phyloP scores from a whole-genome alignment of 257 asterid species.

The Nemophila menziesii region DNA sequence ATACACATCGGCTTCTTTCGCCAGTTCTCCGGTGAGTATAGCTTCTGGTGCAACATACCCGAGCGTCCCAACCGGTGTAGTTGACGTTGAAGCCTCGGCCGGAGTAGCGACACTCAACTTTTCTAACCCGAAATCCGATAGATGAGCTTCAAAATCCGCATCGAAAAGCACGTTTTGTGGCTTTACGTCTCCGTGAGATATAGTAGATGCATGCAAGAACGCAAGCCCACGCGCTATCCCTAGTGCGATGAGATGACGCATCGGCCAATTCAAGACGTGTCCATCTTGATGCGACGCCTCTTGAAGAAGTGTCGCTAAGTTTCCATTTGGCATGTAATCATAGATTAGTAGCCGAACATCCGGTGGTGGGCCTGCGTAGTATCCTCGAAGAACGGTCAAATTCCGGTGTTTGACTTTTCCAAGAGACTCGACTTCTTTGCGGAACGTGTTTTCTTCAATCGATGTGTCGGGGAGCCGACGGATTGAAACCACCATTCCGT shows the following conservation, averaged over 20 bases:
- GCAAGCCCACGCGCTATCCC: constrained; percentile 85
- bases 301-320: constrained; percentile 59
- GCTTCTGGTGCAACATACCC: constrained; percentile 74
- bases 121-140: constrained; percentile 64
- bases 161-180: constrained; percentile 78
- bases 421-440: constrained; percentile 69
- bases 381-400: constrained; percentile 78
- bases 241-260: constrained; percentile 77
- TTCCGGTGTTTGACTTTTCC: constrained; percentile 74
- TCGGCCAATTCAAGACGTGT: constrained; percentile 83
- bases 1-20: constrained; percentile 54
- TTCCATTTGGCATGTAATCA: constrained; percentile 89
- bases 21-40: constrained; percentile 36
- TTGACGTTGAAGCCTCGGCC: constrained; percentile 51
- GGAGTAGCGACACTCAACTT: constrained; percentile 37
- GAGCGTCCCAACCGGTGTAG: constrained; percentile 43
- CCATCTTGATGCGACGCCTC: constrained; percentile 89
- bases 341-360: constrained; percentile 55
- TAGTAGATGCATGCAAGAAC: constrained; percentile 42
- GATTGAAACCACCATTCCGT: constrained; percentile 81
- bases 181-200: constrained; percentile 55
- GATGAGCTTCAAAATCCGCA: constrained; percentile 86
- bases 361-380: constrained; percentile 75
- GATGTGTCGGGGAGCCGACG: constrained; percentile 64
- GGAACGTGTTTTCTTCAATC: constrained; percentile 41